A percentile compares a stretch with the other conserved stretches of the same genome.
Evolutionary conservation across 73 alveolate genomes (phyloP).

Genomic region (Paramecium sexaurelia): DNA sequence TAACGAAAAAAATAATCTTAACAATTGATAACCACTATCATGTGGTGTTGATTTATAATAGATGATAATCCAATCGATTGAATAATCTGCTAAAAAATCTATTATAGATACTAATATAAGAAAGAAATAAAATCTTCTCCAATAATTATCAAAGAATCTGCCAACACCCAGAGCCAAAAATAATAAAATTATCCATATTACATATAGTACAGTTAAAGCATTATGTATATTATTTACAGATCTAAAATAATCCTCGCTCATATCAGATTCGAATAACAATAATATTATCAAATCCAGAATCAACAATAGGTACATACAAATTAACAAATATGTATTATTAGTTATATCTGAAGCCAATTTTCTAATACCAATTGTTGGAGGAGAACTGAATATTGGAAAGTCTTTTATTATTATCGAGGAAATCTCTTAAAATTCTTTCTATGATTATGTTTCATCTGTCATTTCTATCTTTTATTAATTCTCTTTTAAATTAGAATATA

Average conservation of each 20-base stretch:
- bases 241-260: neutral
- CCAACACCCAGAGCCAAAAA: constrained; percentile 1
- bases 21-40: neutral
- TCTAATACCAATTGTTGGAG: constrained; percentile 39
- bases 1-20: constrained; percentile 11
- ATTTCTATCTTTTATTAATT: neutral
- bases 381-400: neutral
- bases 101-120: neutral
- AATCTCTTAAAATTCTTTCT: neutral
- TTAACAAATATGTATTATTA: neutral
- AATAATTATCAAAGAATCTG: constrained; percentile 34
- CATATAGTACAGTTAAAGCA: neutral
- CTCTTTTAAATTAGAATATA: neutral
- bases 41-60: neutral
- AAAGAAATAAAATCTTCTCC: constrained; percentile 43
- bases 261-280: neutral
- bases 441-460: neutral
- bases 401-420: constrained; percentile 9
- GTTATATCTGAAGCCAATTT: neutral
- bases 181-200: neutral
- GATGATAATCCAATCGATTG: neutral
- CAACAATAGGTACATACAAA: neutral
- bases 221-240: neutral
- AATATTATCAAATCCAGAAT: neutral
- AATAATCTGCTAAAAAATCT: constrained; percentile 13